A percentile compares a stretch with the other conserved stretches of the same genome.
Evolutionary conservation across 257 asterid genomes (phyloP).

Genomic region (Gentiana straminea): DNA sequence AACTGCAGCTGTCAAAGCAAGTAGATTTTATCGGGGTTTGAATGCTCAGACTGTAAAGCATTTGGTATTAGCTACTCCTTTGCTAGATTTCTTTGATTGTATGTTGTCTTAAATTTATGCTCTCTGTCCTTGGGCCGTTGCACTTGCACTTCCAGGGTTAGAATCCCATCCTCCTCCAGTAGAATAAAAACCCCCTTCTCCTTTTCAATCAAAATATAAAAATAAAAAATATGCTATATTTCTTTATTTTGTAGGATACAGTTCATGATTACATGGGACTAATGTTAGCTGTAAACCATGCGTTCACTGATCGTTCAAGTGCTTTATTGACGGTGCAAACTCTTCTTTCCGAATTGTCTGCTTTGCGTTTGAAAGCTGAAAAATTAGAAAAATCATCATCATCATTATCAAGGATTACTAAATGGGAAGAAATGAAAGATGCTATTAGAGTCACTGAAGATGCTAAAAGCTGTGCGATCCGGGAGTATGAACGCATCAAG

Average conservation of each 20-base stretch:
- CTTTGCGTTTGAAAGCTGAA: constrained; percentile 72
- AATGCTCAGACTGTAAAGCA: constrained; percentile 69
- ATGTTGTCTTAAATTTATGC: neutral
- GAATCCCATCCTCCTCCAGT: too few species aligned
- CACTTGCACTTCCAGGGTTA: too few species aligned
- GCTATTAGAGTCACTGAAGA: constrained; percentile 81
- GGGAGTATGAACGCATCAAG: constrained; percentile 87
- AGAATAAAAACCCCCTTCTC: too few species aligned
- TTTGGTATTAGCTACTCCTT: constrained; percentile 43
- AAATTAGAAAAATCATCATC: constrained; percentile 73
- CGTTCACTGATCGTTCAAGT: constrained; percentile 89
- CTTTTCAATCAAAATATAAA: too few species aligned
- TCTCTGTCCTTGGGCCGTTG: too few species aligned
- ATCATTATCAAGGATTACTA: constrained; percentile 51
- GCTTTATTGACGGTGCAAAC: constrained; percentile 94
- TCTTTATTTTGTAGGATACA: constrained; percentile 43
- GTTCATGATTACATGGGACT: constrained; percentile 84
- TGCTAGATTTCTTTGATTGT: neutral
- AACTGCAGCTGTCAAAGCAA: constrained; percentile 78
- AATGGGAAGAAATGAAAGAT: constrained; percentile 63
- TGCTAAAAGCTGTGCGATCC: constrained; percentile 70
- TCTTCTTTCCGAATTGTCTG: constrained; percentile 73
- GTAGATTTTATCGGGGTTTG: constrained; percentile 75
- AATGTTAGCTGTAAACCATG: constrained; percentile 70
- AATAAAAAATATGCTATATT: neutral